Conservation (phyloP, 768 basidiomycete genomes). For the Mrakia gelida region DNA sequence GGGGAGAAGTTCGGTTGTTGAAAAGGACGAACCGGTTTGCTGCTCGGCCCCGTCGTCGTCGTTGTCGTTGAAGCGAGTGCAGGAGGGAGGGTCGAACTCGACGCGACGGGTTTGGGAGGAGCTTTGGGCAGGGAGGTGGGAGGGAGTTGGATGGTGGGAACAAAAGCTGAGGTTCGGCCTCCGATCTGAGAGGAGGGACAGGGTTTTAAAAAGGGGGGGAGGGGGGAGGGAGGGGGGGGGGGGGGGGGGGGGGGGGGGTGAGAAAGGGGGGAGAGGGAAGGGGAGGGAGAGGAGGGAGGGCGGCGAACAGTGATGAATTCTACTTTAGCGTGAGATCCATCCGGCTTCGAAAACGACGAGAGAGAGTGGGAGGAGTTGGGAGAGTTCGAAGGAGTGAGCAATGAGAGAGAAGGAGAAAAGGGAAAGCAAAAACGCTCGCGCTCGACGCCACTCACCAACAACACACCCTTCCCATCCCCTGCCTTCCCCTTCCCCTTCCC, state of each 20-base stretch:
- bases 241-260: too few species aligned
- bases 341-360: neutral
- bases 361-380: neutral
- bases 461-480: neutral
- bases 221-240: too few species aligned
- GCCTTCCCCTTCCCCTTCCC: conserved; percentile 28
- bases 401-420: neutral
- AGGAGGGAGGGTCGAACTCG: neutral
- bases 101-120: neutral
- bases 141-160: conserved; percentile 9
- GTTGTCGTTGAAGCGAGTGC: neutral
- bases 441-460: conserved; percentile 1
- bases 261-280: neutral
- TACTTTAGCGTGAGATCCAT: conserved; percentile 9
- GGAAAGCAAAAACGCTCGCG: neutral
- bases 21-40: neutral
- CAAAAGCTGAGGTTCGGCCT: conserved; percentile 26
- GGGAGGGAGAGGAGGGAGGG: neutral
- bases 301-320: conserved; percentile 22
- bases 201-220: too few species aligned
- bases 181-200: conserved; percentile 8
- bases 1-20: neutral
- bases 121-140: neutral
- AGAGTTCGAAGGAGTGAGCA: neutral
- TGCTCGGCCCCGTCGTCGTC: neutral